Evolutionary conservation across 306 rosid genomes (phyloP).

Genomic region (Delonix regia): DNA sequence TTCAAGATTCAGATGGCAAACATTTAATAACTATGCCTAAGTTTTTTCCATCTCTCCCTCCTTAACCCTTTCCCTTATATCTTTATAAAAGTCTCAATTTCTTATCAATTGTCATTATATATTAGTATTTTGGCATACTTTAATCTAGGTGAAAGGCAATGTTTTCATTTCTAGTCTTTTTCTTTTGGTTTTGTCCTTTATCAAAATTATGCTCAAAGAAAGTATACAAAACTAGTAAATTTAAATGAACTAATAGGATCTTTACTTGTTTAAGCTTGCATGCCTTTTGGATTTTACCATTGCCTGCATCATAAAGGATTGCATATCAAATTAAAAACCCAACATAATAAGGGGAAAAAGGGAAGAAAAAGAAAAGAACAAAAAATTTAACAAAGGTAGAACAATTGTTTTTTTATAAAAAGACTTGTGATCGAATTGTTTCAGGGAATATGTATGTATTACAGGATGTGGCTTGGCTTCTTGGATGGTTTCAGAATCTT

Average conservation of each 20-base stretch:
- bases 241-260: not conserved
- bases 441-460: conserved; percentile 21
- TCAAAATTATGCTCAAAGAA: not conserved
- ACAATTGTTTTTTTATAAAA: not conserved
- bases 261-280: not conserved
- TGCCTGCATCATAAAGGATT: not conserved
- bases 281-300: not conserved
- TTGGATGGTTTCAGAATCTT: conserved; percentile 82
- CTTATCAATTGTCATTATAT: not conserved
- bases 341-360: not conserved
- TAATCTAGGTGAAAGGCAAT: conserved; percentile 2
- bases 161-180: conserved; percentile 27
- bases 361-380: not conserved
- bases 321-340: not conserved
- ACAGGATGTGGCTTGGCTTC: conserved; percentile 87
- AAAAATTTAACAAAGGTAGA: not conserved
- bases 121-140: not conserved
- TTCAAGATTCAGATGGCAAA: not conserved
- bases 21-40: not conserved
- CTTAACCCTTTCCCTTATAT: not conserved
- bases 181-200: conserved; percentile 10
- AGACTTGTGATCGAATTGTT: too few relatives aligned
- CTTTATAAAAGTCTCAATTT: not conserved
- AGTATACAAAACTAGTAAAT: too few relatives aligned
- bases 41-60: not conserved